Conservation (phyloP, 352 stramenopile genomes). For the Phytophthora capsici region DNA sequence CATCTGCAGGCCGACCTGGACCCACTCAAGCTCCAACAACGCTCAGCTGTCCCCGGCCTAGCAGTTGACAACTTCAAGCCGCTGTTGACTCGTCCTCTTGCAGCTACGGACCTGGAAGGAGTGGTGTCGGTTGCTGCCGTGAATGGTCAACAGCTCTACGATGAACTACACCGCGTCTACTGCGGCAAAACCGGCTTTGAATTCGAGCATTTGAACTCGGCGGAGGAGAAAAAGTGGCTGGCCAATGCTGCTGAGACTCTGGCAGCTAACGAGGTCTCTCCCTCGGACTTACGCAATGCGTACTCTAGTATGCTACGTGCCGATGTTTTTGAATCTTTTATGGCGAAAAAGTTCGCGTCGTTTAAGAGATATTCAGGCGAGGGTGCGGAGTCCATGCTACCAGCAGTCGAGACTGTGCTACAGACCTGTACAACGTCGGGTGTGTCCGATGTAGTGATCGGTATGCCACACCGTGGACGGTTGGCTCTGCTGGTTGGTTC, state of each 20-base stretch:
- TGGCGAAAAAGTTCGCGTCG: constrained; percentile 85
- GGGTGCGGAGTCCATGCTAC: constrained; percentile 83
- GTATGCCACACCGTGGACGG: constrained; percentile 87
- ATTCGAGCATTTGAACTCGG: constrained; percentile 73
- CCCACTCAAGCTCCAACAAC: constrained; percentile 56
- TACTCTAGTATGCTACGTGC: constrained; percentile 83
- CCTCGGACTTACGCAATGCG: constrained; percentile 76
- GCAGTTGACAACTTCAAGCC: constrained; percentile 53
- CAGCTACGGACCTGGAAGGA: constrained; percentile 23
- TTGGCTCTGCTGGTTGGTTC: constrained; percentile 78
- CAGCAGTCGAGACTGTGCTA: constrained; percentile 74
- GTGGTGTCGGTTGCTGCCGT: constrained; percentile 32
- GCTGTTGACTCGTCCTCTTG: constrained; percentile 43
- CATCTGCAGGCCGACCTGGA: constrained; percentile 81
- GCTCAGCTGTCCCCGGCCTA: constrained; percentile 44
- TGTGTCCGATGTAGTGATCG: constrained; percentile 82
- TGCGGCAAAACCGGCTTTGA: constrained; percentile 85
- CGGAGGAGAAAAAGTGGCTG: constrained; percentile 75
- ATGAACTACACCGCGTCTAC: constrained; percentile 66
- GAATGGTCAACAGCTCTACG: constrained; percentile 62
- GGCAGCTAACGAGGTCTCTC: constrained; percentile 46
- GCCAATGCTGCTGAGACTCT: constrained; percentile 60
- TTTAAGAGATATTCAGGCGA: constrained; percentile 91
- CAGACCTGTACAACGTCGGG: constrained; percentile 52
- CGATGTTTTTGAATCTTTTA: constrained; percentile 87